Evolutionary conservation across 805 yeast genomes (phyloP), one percentile per base, ranked within the genome.

Genomic region (Metschnikowia dekortorum): DNA sequence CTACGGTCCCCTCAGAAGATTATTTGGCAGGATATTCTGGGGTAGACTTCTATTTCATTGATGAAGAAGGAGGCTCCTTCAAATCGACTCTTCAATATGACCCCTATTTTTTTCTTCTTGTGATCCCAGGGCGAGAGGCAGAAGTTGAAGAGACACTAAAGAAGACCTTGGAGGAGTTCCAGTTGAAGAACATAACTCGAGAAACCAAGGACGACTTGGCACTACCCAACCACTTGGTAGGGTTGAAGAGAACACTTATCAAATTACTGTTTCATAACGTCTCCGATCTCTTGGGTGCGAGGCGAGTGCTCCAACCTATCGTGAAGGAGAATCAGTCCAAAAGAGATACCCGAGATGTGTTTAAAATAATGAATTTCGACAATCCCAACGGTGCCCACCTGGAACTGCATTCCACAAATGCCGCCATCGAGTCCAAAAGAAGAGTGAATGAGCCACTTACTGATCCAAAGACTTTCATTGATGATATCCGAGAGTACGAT

Each of bases 11-110:
- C 2, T 76, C 81, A 10, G 81, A 79, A 4, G 84, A 81, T 32
- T 71, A 74, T 39, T 59, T 76, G 9, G 73, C 80, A n/a, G 97
- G 96, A 8, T 74, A 80, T 34, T 81, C 97, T 0, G 99, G 92
- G 3, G 97, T 92, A 2, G 97, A 94, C 60, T 90, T 86, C 66
- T 95, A 95, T 64, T 94, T 95, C 59, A 69, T 94, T 7, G 98
- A 91, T 65, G 96, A 89, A 61, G 97, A 91, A 65, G 99, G 99
- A 44, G 99, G 97, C 6, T 82, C 87, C 40, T 94, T 95, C 73
- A 94, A 92, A 64, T 84, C 90, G 4, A 85, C 96, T 0, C 68
- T 88, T 11, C 85, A 79, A 51, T 88, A 80, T 63, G 90, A 89
- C 58, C 99, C 99, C 0, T 94, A 94, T 65, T 87, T 94, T 61